A percentile compares a stretch with the other conserved stretches of the same genome.
These are phyloP conservation scores for Chlorella sp. DNA, from an alignment of 139 green algal genomes.

Conservation along the genomic window DNA sequence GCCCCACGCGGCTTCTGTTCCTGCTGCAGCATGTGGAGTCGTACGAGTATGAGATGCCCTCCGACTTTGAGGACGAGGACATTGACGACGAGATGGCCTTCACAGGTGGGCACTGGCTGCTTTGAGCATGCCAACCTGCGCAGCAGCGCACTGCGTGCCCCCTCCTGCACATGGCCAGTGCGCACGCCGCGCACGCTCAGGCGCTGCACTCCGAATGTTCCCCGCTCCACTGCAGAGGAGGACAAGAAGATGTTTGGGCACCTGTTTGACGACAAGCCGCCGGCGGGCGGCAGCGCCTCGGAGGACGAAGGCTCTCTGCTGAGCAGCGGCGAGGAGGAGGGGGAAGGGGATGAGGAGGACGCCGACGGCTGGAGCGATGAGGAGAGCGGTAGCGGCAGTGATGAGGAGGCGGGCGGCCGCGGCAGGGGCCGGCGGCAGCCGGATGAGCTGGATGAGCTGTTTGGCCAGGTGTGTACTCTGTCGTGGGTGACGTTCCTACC, in stretches of 20 bases:
- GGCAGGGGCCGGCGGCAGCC: background rate
- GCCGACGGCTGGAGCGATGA: constrained; percentile 25
- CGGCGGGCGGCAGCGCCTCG: constrained; percentile 6
- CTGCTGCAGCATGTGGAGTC: constrained; percentile 81
- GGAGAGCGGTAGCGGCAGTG: background rate
- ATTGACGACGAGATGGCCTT: constrained; percentile 97
- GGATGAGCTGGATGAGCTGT: constrained; percentile 32
- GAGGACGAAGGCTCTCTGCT: constrained; percentile 49
- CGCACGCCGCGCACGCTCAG: too few species aligned
- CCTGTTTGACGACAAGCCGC: constrained; percentile 60
- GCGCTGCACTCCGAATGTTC: too few species aligned
- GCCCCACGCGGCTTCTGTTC: background rate
- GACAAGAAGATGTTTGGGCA: constrained; percentile 85
- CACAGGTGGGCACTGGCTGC: constrained; percentile 54
- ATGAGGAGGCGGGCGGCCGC: background rate
- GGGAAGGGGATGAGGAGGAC: constrained; percentile 41
- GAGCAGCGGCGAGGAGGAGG: constrained; percentile 46
- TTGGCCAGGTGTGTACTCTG: constrained; percentile 21
- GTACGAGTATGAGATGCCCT: constrained; percentile 92
- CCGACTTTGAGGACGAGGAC: constrained; percentile 95
- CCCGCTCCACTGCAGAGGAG: constrained; percentile 52
- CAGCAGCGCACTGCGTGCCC: too few species aligned
- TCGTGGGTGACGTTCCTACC: too few species aligned
- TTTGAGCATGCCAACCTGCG: too few species aligned
- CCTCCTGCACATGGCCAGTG: too few species aligned